phyloP scores from a whole-genome alignment of 169 alveolate species.

The Plasmodium relictum region DNA sequence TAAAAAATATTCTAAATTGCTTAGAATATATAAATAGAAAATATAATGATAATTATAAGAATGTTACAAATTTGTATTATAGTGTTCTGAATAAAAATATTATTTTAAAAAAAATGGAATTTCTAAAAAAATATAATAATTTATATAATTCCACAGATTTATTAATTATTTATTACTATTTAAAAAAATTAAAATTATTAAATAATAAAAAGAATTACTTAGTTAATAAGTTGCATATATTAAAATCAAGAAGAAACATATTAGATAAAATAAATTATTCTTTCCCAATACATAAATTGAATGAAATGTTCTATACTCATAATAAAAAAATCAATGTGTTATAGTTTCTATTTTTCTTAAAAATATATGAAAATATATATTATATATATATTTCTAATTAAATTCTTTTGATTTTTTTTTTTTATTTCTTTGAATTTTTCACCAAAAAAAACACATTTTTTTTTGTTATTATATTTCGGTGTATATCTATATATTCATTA shows the following conservation, averaged over 20 bases:
- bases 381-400: slow-evolving; percentile 5
- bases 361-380: background rate
- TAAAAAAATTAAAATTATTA: slow-evolving; percentile 61
- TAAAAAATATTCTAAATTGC: slow-evolving; percentile 36
- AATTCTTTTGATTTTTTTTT: background rate
- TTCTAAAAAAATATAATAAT: slow-evolving; percentile 64
- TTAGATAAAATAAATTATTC: slow-evolving; percentile 65
- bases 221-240: slow-evolving; percentile 32
- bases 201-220: slow-evolving; percentile 49
- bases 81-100: slow-evolving; percentile 60
- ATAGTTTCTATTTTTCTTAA: slow-evolving; percentile 1
- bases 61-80: slow-evolving; percentile 44
- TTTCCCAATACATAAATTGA: slow-evolving; percentile 40
- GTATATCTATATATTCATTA: background rate
- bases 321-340: slow-evolving; percentile 66
- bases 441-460: background rate
- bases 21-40: slow-evolving; percentile 49
- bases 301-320: slow-evolving; percentile 68
- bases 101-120: slow-evolving; percentile 51
- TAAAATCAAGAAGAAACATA: slow-evolving; percentile 52
- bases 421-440: background rate
- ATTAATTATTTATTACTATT: slow-evolving; percentile 57
- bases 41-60: slow-evolving; percentile 59
- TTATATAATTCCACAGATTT: slow-evolving; percentile 53
- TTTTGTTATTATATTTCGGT: background rate